Evolutionary conservation across 1,284 basidiomycete species (phyloP).

Genomic region (Ceraceosorus guamensis): DNA sequence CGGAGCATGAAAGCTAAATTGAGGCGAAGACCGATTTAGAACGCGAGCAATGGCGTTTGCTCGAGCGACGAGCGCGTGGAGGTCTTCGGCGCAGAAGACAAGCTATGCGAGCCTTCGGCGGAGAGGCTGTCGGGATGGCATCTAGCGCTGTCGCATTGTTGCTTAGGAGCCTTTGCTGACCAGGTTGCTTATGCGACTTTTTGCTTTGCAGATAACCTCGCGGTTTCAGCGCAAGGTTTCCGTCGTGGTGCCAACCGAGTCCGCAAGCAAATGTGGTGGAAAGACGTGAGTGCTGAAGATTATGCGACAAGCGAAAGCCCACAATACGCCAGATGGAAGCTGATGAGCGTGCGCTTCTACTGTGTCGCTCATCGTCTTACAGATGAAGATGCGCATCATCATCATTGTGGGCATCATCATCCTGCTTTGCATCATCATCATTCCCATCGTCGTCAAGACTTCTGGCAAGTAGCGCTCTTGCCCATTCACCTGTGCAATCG

Average conservation of each 20-base stretch:
- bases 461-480: no score
- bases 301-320: neutral
- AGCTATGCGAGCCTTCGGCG: no score
- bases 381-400: conserved; percentile 16
- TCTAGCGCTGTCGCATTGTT: neutral
- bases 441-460: conserved; percentile 9
- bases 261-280: conserved; percentile 74
- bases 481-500: no score
- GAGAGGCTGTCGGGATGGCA: neutral
- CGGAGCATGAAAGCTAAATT: no score
- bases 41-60: no score
- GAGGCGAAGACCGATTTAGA: no score
- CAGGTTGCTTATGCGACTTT: neutral
- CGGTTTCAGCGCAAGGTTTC: conserved; percentile 98
- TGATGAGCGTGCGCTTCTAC: neutral
- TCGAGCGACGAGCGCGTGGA: no score
- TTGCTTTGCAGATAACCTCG: conserved; percentile 71
- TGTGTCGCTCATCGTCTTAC: neutral
- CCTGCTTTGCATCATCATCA: conserved; percentile 46
- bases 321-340: neutral
- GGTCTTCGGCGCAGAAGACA: no score
- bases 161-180: neutral
- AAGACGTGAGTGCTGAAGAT: conserved; percentile 23
- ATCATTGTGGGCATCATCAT: conserved; percentile 42
- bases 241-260: conserved; percentile 92